Percentiles rank a stretch among this genome's conserved stretches.
phyloP scores from a whole-genome alignment of 169 alveolate species.

The Plasmodium berghei region DNA sequence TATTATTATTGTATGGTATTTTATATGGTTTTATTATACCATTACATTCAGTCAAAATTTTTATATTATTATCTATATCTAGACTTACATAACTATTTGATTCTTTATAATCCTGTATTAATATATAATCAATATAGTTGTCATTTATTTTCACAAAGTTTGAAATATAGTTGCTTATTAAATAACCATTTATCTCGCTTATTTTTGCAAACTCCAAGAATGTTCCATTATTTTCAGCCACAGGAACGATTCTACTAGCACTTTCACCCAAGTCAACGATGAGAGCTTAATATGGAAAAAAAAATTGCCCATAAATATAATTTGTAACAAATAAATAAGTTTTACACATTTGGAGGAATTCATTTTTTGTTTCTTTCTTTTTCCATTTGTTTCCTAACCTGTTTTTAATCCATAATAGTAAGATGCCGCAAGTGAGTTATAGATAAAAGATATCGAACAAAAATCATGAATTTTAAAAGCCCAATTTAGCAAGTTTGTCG shows the following conservation, averaged over 20 bases:
- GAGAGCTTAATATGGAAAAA: constrained; percentile 25
- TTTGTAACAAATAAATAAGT: background rate
- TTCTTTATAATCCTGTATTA: constrained; percentile 74
- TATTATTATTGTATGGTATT: constrained; percentile 59
- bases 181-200: constrained; percentile 67
- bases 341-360: background rate
- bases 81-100: constrained; percentile 66
- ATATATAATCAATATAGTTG: constrained; percentile 45
- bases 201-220: constrained; percentile 33
- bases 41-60: constrained; percentile 64
- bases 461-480: constrained; percentile 60
- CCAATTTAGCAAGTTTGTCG: constrained; percentile 52
- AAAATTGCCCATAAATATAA: background rate
- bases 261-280: constrained; percentile 70
- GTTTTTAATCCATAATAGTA: constrained; percentile 74
- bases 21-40: constrained; percentile 67
- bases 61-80: constrained; percentile 64
- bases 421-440: constrained; percentile 62
- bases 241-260: constrained; percentile 62
- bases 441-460: constrained; percentile 66
- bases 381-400: constrained; percentile 10
- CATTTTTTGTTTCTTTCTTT: no score
- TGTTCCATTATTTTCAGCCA: constrained; percentile 70
- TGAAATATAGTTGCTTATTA: constrained; percentile 73
- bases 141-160: constrained; percentile 69